A percentile compares a stretch with the other conserved stretches of the same genome.
These are phyloP conservation scores for Chenopodium suecicum DNA, from an alignment of 148 eudicot genomes.

Conservation along the genomic window DNA sequence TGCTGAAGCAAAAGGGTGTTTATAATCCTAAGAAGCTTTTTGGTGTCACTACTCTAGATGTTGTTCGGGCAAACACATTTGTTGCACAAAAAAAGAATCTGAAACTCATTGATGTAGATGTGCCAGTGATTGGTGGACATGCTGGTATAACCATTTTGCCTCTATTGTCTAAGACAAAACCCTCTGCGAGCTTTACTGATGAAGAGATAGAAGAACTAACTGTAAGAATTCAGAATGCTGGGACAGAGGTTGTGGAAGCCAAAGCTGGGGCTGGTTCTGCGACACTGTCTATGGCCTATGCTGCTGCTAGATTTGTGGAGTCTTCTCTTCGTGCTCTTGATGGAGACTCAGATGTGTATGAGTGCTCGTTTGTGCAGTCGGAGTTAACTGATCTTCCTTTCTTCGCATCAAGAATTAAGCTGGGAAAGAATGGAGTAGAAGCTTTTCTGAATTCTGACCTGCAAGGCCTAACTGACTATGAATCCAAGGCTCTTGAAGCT, in stretches of 20 bases:
- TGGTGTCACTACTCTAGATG: conserved; percentile 84
- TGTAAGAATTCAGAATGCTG: conserved; percentile 84
- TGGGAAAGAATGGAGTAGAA: conserved; percentile 75
- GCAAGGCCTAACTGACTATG: conserved; percentile 68
- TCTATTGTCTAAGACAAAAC: conserved; percentile 73
- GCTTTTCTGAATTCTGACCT: conserved; percentile 65
- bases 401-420: conserved; percentile 82
- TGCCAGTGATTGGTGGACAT: conserved; percentile 90
- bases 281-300: conserved; percentile 92
- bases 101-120: conserved; percentile 84
- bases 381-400: conserved; percentile 82
- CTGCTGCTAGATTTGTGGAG: conserved; percentile 92
- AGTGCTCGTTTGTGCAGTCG: conserved; percentile 69
- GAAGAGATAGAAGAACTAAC: conserved; percentile 69
- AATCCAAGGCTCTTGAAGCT: conserved; percentile 65
- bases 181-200: conserved; percentile 63
- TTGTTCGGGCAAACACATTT: conserved; percentile 90
- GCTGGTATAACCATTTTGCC: conserved; percentile 92
- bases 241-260: conserved; percentile 95
- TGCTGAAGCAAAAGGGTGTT: conserved; percentile 75
- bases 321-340: conserved; percentile 90
- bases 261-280: conserved; percentile 96
- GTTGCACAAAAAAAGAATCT: conserved; percentile 81
- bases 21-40: conserved; percentile 90
- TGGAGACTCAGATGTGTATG: conserved; percentile 83